Evolutionary conservation across 2,329 filamentous ascomycete species (phyloP).

Genomic region (Talaromyces piceae): DNA sequence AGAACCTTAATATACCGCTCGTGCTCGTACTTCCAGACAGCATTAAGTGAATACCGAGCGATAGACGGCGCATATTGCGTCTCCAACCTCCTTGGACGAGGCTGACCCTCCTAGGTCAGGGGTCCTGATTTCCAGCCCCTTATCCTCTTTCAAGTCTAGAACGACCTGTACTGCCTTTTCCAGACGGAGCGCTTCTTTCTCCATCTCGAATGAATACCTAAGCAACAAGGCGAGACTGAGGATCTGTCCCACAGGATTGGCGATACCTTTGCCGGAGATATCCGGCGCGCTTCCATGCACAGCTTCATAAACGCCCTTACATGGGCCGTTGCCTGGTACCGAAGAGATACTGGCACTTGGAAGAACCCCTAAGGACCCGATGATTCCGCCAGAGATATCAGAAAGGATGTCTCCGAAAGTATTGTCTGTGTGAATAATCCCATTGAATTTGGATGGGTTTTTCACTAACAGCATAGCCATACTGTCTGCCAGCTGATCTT

Average conservation of each 20-base stretch:
- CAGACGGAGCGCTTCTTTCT: constrained; percentile 63
- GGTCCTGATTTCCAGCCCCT: constrained; percentile 46
- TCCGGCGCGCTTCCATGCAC: constrained; percentile 87
- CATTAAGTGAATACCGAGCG: not conserved
- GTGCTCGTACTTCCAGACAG: not conserved
- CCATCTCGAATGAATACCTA: constrained; percentile 71
- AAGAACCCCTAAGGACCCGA: constrained; percentile 72
- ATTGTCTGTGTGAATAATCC: constrained; percentile 75
- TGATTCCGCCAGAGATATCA: constrained; percentile 79
- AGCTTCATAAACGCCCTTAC: constrained; percentile 82
- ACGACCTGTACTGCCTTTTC: constrained; percentile 68
- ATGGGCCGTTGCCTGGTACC: constrained; percentile 45
- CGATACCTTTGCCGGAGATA: constrained; percentile 74
- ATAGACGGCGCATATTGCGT: constrained; percentile 40
- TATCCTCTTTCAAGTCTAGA: constrained; percentile 55
- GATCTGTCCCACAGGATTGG: constrained; percentile 78
- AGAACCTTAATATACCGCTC: too few species aligned
- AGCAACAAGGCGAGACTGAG: constrained; percentile 86
- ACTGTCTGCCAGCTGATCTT: constrained; percentile 77
- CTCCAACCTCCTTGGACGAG: constrained; percentile 64
- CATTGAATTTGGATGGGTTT: constrained; percentile 70
- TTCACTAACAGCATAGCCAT: constrained; percentile 86
- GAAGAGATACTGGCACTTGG: constrained; percentile 72
- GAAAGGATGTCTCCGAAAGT: constrained; percentile 81
- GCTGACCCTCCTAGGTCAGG: constrained; percentile 68